Percentiles rank a stretch among this genome's conserved stretches.
phyloP scores from a whole-genome alignment of 805 yeast species.

The Myxozyma neotropica region DNA sequence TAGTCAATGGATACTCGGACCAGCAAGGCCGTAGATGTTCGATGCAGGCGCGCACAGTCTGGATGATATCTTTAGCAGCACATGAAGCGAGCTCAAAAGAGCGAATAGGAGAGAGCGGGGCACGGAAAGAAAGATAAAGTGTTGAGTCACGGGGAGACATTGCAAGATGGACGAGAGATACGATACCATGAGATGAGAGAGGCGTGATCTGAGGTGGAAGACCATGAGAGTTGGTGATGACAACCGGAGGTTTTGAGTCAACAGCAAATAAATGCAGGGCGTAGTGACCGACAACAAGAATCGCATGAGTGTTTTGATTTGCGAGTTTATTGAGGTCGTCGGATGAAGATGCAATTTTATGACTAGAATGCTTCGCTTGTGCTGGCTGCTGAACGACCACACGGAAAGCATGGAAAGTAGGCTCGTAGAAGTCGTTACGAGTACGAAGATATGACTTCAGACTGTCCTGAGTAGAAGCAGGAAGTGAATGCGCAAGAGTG shows the following conservation, averaged over 20 bases:
- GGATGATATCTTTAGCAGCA: slow-evolving; percentile 34
- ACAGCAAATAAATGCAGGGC: slow-evolving; percentile 21
- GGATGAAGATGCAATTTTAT: slow-evolving; percentile 11
- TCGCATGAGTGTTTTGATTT: slow-evolving; percentile 22
- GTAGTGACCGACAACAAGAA: slow-evolving; percentile 25
- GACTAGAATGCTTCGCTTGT: background rate
- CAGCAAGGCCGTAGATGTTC: slow-evolving; percentile 36
- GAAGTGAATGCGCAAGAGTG: slow-evolving; percentile 15
- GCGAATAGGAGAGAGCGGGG: slow-evolving; percentile 33
- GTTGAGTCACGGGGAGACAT: slow-evolving; percentile 35
- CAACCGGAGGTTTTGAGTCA: slow-evolving; percentile 3
- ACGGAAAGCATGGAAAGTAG: slow-evolving; percentile 25
- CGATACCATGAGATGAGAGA: slow-evolving; percentile 33
- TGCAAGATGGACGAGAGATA: slow-evolving; percentile 34
- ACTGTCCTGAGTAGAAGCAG: slow-evolving; percentile 3
- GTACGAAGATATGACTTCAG: slow-evolving; percentile 19
- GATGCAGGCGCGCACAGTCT: slow-evolving; percentile 25
- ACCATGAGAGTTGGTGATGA: background rate
- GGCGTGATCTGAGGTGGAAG: slow-evolving; percentile 18
- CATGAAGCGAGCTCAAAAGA: slow-evolving; percentile 36
- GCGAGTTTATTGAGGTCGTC: slow-evolving; percentile 25
- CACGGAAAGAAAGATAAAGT: slow-evolving; percentile 34
- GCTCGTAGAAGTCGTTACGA: slow-evolving; percentile 22
- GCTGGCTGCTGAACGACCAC: slow-evolving; percentile 15
- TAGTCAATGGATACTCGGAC: slow-evolving; percentile 33